Percentiles rank a stretch among this genome's conserved stretches.
Conservation (phyloP, 192 early-diverging fungal genomes). For the Coemansia sp. region DNA sequence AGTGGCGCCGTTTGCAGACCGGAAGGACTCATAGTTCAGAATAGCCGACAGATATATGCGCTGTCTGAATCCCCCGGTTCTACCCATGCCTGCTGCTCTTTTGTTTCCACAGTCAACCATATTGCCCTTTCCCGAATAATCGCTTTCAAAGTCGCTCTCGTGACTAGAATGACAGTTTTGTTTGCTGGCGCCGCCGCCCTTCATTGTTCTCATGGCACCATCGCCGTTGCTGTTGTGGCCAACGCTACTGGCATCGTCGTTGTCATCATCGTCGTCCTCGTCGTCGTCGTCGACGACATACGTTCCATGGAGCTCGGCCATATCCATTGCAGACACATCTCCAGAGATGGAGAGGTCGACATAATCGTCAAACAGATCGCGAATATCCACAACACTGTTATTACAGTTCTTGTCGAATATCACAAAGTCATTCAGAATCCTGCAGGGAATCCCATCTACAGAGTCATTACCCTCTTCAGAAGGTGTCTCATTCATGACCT, state of each 20-base stretch:
- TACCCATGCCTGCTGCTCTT: slow-evolving; percentile 8
- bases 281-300: slow-evolving; percentile 36
- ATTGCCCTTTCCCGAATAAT: slow-evolving; percentile 1
- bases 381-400: slow-evolving; percentile 41
- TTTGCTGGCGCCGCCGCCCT: slow-evolving; percentile 8
- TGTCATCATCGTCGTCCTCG: slow-evolving; percentile 32
- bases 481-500: slow-evolving; percentile 50
- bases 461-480: slow-evolving; percentile 15
- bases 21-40: slow-evolving; percentile 41
- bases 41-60: slow-evolving; percentile 48
- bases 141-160: slow-evolving; percentile 7
- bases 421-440: slow-evolving; percentile 58
- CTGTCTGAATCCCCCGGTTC: slow-evolving; percentile 32
- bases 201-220: not conserved
- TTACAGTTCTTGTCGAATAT: slow-evolving; percentile 45
- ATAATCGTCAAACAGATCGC: slow-evolving; percentile 51
- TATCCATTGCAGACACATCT: slow-evolving; percentile 48
- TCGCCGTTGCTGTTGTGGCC: slow-evolving; percentile 9
- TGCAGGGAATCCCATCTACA: slow-evolving; percentile 48
- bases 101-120: not conserved
- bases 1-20: slow-evolving; percentile 21
- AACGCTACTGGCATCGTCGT: slow-evolving; percentile 28
- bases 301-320: slow-evolving; percentile 16
- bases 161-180: not conserved
- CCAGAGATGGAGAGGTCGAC: slow-evolving; percentile 53